These are phyloP conservation scores for Phytomonas sp. DNA, from an alignment of 208 protist species.

Conservation along the genomic window DNA sequence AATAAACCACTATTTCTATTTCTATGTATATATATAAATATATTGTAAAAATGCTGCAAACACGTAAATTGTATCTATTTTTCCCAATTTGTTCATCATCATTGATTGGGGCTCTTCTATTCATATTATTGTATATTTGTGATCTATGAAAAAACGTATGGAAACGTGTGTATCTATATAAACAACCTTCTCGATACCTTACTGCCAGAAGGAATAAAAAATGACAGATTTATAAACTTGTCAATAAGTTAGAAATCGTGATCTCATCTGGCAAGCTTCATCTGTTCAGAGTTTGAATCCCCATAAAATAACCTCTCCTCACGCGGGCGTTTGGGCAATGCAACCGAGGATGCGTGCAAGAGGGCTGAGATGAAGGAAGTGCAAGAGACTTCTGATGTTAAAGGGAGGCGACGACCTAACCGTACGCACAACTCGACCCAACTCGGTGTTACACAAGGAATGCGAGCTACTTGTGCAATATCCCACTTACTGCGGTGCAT, in stretches of 20 bases:
- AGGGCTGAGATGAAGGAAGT: background rate
- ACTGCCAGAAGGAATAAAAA: background rate
- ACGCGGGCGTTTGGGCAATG: background rate
- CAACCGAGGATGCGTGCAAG: background rate
- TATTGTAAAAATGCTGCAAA: background rate
- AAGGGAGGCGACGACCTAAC: background rate
- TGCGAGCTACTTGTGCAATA: background rate
- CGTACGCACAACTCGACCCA: conserved; percentile 1
- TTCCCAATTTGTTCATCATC: background rate
- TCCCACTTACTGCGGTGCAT: background rate
- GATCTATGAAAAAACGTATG: conserved; percentile 1
- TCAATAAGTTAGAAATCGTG: background rate
- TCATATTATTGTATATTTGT: background rate
- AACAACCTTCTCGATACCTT: background rate
- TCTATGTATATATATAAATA: conserved; percentile 5
- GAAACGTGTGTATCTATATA: conserved; percentile 2
- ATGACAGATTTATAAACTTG: background rate
- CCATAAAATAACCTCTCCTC: background rate
- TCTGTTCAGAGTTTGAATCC: background rate
- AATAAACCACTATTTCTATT: background rate
- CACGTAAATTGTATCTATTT: conserved; percentile 3
- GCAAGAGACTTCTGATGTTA: background rate
- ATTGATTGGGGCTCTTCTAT: background rate
- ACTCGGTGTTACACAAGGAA: background rate
- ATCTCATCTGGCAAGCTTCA: background rate